Evolutionary conservation across 2,329 filamentous ascomycete genomes (phyloP).

Genomic region (Cordyceps fumosorosea): DNA sequence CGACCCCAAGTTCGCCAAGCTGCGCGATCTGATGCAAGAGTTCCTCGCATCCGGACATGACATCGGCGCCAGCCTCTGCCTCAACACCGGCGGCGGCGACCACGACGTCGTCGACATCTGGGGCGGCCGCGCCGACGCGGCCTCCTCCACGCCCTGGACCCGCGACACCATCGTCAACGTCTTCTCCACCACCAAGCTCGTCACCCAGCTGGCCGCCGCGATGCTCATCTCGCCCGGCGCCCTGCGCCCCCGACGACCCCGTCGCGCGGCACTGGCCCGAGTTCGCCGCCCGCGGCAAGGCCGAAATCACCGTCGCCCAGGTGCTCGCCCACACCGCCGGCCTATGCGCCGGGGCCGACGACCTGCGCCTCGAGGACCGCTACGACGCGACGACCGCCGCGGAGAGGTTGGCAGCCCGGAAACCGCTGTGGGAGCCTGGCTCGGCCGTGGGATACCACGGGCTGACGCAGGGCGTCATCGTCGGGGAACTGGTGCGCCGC

Average conservation of each 20-base stretch:
- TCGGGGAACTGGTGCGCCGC: too few species aligned
- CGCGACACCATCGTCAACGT: not conserved
- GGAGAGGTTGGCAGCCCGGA: too few species aligned
- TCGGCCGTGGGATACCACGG: too few species aligned
- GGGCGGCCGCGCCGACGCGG: not conserved
- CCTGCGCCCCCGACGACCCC: not conserved
- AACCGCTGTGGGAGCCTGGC: too few species aligned
- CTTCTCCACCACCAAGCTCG: not conserved
- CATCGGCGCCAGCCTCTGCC: not conserved
- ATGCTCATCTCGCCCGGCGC: not conserved
- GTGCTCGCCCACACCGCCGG: not conserved
- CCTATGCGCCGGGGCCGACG: too few species aligned
- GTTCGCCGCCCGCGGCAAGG: not conserved
- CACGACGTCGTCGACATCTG: not conserved
- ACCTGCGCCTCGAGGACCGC: too few species aligned
- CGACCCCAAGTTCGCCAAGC: not conserved
- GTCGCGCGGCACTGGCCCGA: too few species aligned
- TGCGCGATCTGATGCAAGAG: not conserved
- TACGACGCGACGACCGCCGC: too few species aligned
- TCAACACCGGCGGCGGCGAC: not conserved
- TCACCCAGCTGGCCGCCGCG: not conserved
- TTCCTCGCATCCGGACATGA: not conserved
- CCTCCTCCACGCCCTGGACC: too few species aligned
- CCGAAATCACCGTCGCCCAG: not conserved
- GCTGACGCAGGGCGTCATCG: too few species aligned